Conservation (phyloP, 371 early-diverging fungal species). For the Mortierella sp. region DNA sequence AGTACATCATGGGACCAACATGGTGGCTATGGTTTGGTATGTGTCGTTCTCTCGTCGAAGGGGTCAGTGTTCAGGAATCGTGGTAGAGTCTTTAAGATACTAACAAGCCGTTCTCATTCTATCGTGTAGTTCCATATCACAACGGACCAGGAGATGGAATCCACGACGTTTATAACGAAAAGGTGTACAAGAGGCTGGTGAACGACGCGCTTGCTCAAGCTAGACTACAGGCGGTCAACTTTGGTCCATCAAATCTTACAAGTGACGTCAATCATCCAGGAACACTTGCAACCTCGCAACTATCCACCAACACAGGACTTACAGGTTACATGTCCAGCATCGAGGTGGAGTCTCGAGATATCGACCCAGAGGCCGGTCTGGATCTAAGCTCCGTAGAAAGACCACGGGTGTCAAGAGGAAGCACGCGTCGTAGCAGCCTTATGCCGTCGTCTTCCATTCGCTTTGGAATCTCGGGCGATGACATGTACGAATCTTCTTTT, state of each 20-base stretch:
- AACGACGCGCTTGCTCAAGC: constrained; percentile 58
- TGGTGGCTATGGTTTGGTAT: constrained; percentile 59
- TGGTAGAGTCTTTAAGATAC: not conserved
- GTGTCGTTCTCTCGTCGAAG: not conserved
- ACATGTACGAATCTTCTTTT: not conserved
- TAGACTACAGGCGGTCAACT: constrained; percentile 37
- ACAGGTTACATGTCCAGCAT: too few species aligned
- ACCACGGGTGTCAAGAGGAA: not conserved
- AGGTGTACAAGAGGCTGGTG: constrained; percentile 55
- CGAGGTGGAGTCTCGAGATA: too few species aligned
- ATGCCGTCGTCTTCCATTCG: not conserved
- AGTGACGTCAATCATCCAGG: not conserved
- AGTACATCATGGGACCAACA: constrained; percentile 44
- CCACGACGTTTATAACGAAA: constrained; percentile 61
- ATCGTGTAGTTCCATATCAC: constrained; percentile 31
- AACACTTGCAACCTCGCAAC: not conserved
- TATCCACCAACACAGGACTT: too few species aligned
- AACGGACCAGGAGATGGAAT: constrained; percentile 61
- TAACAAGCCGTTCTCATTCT: not conserved
- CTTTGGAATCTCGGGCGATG: not conserved
- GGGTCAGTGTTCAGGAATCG: too few species aligned
- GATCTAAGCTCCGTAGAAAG: not conserved
- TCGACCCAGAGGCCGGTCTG: not conserved
- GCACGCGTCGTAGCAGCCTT: not conserved
- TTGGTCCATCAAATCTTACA: constrained; percentile 12